Evolutionary conservation across 2,329 filamentous ascomycete species (phyloP), one percentile per base, ranked within the genome.

Genomic region (Emericellopsis cladophorae): DNA sequence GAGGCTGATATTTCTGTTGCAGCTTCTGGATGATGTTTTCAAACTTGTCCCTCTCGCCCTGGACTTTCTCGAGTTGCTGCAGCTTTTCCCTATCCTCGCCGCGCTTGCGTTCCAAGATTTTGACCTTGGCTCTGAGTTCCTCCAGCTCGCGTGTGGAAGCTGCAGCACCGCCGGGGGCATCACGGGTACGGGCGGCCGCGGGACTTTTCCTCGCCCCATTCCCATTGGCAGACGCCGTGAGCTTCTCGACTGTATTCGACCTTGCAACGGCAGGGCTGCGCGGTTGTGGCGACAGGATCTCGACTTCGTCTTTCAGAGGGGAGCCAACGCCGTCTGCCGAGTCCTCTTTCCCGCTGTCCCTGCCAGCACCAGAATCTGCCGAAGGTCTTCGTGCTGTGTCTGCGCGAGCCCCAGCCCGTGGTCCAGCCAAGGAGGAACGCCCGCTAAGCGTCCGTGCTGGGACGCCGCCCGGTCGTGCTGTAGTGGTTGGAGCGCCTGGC

Each of bases 11-110:
- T 59, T 95, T 96, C 32, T 78, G 71, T 55, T 95, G 87, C 37
- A 98, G 66, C 52, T 93, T 95, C 54, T 94, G 84, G 38, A 95
- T 89, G 47, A 96, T 87, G 5, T 62, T 70, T 56, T 94, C 84
- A 46, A 84, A 88, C 48, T 81, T 82, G 53, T 90, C 84, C 23
- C 79, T 72, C 51, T 93, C 85, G 15, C 75, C 70, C 54, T 89
- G 80, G 14, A 89, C 62, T 48, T 81, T 79, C 42, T 94, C 84
- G 37, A 95, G 60, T 11, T 72, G 74, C 54, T 90, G 88, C 40
- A 95, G 60, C 54, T 86, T 85, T 50, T 95, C 89, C 16, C 87
- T 76, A 53, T 95, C 87, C 47, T 96, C 90, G 11, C 74, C 56
- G 42, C 87, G 71, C 58, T 95, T 94, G 51, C 90, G 85, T 57